These are phyloP conservation scores for Aspergillus proliferans DNA, from an alignment of 2,329 filamentous ascomycete genomes.

Conservation along the genomic window DNA sequence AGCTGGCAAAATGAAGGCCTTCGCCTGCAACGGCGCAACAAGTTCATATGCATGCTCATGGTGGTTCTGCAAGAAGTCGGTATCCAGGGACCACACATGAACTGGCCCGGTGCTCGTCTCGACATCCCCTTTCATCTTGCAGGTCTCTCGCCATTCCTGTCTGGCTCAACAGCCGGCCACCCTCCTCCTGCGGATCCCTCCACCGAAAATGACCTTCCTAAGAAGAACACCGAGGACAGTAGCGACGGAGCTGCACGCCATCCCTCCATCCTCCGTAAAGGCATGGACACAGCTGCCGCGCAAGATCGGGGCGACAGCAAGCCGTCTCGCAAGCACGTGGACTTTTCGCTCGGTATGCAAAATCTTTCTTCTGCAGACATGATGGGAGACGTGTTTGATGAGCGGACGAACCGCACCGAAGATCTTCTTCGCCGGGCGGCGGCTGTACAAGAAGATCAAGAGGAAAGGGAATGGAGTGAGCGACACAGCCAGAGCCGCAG, in stretches of 20 bases:
- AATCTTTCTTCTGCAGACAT: conserved; percentile 53
- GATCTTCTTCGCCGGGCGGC: no score
- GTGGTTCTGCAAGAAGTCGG: conserved; percentile 73
- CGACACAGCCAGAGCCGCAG: background rate
- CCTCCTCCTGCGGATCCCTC: conserved; percentile 42
- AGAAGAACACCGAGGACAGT: conserved; percentile 26
- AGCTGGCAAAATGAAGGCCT: conserved; percentile 94
- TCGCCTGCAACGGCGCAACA: conserved; percentile 83
- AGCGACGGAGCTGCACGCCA: conserved; percentile 37
- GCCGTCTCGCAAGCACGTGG: conserved; percentile 57
- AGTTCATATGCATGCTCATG: conserved; percentile 90
- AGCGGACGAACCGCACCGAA: conserved; percentile 26
- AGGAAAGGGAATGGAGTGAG: no score
- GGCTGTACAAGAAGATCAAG: no score
- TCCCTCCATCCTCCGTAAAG: conserved; percentile 52
- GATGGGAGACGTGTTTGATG: conserved; percentile 60
- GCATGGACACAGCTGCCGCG: conserved; percentile 35
- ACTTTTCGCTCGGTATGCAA: conserved; percentile 64
- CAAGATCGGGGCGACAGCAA: conserved; percentile 53
- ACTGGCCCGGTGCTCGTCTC: conserved; percentile 61
- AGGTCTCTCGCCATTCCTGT: no score
- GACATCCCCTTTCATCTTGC: conserved; percentile 60
- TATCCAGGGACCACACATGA: conserved; percentile 75
- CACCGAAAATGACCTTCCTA: conserved; percentile 41
- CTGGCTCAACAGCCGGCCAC: conserved; percentile 35